Evolutionary conservation across 768 basidiomycete species (phyloP).

Genomic region (Favolaschia claudopus): DNA sequence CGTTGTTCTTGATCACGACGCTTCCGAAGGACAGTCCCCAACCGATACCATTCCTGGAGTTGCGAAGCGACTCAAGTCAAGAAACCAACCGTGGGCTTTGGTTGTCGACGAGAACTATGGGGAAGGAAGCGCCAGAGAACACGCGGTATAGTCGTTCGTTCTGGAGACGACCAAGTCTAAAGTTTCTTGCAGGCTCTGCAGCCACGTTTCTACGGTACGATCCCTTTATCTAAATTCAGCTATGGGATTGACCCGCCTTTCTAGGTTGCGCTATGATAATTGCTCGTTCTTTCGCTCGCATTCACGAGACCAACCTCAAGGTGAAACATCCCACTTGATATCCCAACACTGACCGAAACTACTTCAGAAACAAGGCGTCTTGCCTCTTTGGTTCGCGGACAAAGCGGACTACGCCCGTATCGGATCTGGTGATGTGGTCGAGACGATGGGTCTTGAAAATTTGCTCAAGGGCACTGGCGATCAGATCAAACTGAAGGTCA

Average conservation of each 20-base stretch:
- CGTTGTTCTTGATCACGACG: conserved; percentile 82
- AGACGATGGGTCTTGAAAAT: conserved; percentile 83
- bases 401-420: conserved; percentile 88
- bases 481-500: conserved; percentile 68
- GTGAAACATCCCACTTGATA: conserved; percentile 41
- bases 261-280: conserved; percentile 86
- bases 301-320: conserved; percentile 98
- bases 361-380: conserved; percentile 91
- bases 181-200: conserved; percentile 67
- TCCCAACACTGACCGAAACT: conserved; percentile 14
- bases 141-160: conserved; percentile 58
- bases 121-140: conserved; percentile 97
- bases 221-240: background rate
- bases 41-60: conserved; percentile 89
- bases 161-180: background rate
- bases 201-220: conserved; percentile 88
- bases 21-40: conserved; percentile 47
- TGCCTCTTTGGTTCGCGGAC: conserved; percentile 94
- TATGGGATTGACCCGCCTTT: conserved; percentile 6
- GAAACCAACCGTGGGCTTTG: conserved; percentile 89
- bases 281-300: conserved; percentile 94
- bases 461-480: conserved; percentile 61
- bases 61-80: conserved; percentile 87
- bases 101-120: conserved; percentile 98
- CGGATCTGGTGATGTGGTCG: conserved; percentile 79